These are phyloP conservation scores for Ilyonectria mors-panacis DNA, from an alignment of 2,329 filamentous ascomycete species.

Conservation along the genomic window DNA sequence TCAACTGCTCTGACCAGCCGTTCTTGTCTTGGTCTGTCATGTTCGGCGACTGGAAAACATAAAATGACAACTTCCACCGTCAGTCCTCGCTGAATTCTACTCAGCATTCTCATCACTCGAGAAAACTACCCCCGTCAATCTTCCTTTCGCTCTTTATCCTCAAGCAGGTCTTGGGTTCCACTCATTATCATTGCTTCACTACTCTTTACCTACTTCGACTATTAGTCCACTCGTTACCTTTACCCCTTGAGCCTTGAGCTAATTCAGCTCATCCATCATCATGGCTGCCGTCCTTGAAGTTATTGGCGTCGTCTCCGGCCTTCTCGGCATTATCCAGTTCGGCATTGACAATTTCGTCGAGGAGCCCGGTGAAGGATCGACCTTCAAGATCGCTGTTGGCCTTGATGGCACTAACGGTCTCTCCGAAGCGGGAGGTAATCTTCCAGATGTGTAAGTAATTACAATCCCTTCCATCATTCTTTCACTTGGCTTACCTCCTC, in stretches of 20 bases:
- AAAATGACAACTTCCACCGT: too few species aligned
- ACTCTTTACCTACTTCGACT: background rate
- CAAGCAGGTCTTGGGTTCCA: too few species aligned
- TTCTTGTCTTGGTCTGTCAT: too few species aligned
- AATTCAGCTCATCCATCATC: background rate
- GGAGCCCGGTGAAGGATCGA: background rate
- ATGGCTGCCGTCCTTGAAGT: conserved; percentile 3
- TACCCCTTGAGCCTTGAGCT: background rate
- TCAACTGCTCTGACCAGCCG: too few species aligned
- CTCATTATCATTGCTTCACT: too few species aligned
- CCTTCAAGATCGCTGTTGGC: conserved; percentile 7
- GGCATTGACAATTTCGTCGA: conserved; percentile 9
- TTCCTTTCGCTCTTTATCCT: too few species aligned
- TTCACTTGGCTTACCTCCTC: background rate
- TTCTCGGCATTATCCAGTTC: conserved; percentile 7
- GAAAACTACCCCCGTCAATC: too few species aligned
- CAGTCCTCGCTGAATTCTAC: too few species aligned
- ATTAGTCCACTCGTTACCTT: background rate
- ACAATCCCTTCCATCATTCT: background rate
- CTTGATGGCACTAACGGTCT: conserved; percentile 4
- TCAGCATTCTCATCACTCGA: too few species aligned
- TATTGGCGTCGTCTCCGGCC: background rate
- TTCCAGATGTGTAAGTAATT: background rate
- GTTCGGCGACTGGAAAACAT: too few species aligned
- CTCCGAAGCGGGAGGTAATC: background rate